Evolutionary conservation across 1,139 yeast genomes (phyloP), one percentile per base, ranked within the genome.

Genomic region (Candida sojae): DNA sequence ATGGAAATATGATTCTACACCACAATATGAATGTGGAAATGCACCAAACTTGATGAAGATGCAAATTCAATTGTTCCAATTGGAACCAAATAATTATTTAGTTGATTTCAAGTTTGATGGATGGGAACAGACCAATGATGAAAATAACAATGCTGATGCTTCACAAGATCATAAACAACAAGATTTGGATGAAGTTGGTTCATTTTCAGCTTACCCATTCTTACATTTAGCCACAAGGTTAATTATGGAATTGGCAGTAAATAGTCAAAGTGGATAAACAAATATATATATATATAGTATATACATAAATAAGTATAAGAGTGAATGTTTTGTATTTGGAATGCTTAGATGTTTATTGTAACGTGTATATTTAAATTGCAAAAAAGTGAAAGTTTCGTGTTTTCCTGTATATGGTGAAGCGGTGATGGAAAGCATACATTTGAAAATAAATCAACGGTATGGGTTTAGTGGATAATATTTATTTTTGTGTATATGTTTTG

Each of bases 61-160:
- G 97, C 95, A 92, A 60, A 93, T 93, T 53, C 99, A 95, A 66
- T 78, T 93, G 52, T 93, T 92, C 70, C 98, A 93, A 65, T 79
- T 93, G 54, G 99, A 95, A 63, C 96, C 96, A 43, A 92, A 93
- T 66, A 93, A 93, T 64, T 93, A 93, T 63, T 76, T 93, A 52
- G 99, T 95, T 29, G 99, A 95, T 66, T 95, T 95, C 73, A 93
- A 93, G 68, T 93, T 93, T 65, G 98, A 93, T 62, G 99, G 99
- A 5, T 93, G 97, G 96, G 97, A 91, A 40, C 36, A 23, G 23
- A 32, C 36, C 11, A 36, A 28, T 26, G 30, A 40, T 32, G 37
- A 32, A 11, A 23, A 12, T 7, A 32, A 21, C 5, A 8, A 6
- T n/a, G 9, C 23, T 13, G 23, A 32, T 25, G 13, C 35, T 11